phyloP scores from a whole-genome alignment of 139 green algal species.

The Mesostigma viride region DNA sequence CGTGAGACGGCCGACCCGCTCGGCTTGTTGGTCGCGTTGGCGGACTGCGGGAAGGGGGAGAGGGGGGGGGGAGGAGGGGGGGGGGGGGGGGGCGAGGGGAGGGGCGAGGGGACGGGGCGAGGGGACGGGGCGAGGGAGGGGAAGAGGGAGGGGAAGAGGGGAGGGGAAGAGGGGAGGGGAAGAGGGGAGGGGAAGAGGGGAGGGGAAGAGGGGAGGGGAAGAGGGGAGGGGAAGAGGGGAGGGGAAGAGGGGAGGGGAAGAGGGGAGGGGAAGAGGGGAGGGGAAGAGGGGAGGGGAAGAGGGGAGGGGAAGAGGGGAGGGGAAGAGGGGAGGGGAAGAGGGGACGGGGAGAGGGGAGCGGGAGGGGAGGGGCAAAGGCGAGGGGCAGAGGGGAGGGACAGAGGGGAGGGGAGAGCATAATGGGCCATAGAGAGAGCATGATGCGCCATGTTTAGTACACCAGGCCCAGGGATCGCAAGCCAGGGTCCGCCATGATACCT shows the following conservation, averaged over 20 bases:
- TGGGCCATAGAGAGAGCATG: too few relatives aligned
- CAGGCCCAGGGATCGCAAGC: too few relatives aligned
- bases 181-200: background rate
- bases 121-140: too few relatives aligned
- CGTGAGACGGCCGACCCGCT: slow-evolving; percentile 90
- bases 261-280: background rate
- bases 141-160: too few relatives aligned
- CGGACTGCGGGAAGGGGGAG: background rate
- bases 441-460: too few relatives aligned
- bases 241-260: background rate
- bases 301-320: background rate
- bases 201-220: background rate
- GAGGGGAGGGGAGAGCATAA: too few relatives aligned
- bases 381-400: too few relatives aligned
- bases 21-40: background rate
- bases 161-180: slow-evolving; percentile 37
- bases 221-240: background rate
- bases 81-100: slow-evolving; percentile 28
- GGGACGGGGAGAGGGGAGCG: background rate
- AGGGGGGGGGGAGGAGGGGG: background rate
- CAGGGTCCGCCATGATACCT: too few relatives aligned
- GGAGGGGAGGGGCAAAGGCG: background rate
- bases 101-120: too few relatives aligned
- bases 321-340: too few relatives aligned
- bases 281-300: background rate